A percentile compares a stretch with the other conserved stretches of the same genome.
These are phyloP conservation scores for Ophidiomyces ophidiicola DNA, from an alignment of 2,329 filamentous ascomycete species.

Conservation along the genomic window DNA sequence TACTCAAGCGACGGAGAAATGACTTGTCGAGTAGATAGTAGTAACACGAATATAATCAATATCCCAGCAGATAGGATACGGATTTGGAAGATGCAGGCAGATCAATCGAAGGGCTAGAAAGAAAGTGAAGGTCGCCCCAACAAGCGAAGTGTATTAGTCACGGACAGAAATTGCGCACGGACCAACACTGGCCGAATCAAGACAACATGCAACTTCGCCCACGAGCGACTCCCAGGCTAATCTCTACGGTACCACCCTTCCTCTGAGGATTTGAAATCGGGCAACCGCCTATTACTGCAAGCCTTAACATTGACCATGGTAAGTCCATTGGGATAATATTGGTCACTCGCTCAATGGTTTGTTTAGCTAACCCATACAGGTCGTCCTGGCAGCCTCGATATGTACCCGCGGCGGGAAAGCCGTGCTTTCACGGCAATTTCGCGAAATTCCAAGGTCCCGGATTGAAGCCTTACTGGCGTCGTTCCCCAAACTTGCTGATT, in stretches of 20 bases:
- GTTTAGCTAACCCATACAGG: constrained; percentile 43
- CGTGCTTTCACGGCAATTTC: constrained; percentile 93
- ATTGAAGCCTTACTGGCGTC: constrained; percentile 94
- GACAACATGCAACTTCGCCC: constrained; percentile 10
- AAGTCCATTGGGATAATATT: constrained; percentile 1
- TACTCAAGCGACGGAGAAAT: no score
- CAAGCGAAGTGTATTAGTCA: neutral
- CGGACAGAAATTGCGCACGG: constrained; percentile 2
- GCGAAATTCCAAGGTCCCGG: constrained; percentile 91
- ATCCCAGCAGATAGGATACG: neutral
- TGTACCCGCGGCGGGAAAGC: constrained; percentile 97
- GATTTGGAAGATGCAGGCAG: neutral
- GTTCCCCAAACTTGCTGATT: constrained; percentile 94
- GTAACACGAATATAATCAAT: no score
- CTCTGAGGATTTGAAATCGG: no score
- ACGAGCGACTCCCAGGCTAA: neutral
- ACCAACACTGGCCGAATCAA: constrained; percentile 6
- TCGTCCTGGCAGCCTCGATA: constrained; percentile 96
- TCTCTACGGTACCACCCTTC: no score
- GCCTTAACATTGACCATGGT: constrained; percentile 10
- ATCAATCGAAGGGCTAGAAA: no score
- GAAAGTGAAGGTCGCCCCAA: neutral
- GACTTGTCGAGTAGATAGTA: no score
- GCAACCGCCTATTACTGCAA: no score
- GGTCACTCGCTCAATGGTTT: neutral